Percentiles rank a stretch among this genome's conserved stretches.
Evolutionary conservation across 768 basidiomycete genomes (phyloP).

Genomic region (Boletus coccyginus): DNA sequence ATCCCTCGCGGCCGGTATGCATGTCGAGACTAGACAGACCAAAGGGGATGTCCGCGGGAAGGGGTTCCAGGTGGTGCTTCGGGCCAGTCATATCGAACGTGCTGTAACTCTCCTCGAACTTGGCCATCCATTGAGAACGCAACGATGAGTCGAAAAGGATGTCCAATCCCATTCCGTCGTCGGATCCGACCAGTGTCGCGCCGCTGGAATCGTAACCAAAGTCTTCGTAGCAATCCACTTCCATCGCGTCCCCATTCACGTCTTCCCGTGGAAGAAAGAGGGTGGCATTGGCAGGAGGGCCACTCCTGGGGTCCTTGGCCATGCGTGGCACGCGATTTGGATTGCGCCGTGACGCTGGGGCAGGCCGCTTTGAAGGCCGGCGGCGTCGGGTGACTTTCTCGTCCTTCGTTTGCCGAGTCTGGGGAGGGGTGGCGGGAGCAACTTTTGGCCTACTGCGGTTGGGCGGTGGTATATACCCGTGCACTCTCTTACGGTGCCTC

Average conservation of each 20-base stretch:
- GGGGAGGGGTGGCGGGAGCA: neutral
- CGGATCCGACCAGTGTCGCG: neutral
- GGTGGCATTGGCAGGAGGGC: neutral
- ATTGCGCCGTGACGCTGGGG: neutral
- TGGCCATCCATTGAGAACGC: constrained; percentile 10
- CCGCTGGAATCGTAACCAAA: neutral
- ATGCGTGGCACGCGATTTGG: neutral
- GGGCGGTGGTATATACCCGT: constrained; percentile 19
- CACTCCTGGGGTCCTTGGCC: neutral
- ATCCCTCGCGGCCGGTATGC: constrained; percentile 4
- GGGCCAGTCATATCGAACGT: neutral
- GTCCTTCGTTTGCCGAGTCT: neutral
- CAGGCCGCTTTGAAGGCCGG: neutral
- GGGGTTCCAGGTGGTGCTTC: neutral
- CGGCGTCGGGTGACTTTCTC: neutral
- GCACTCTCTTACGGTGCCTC: constrained; percentile 22
- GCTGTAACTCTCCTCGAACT: constrained; percentile 11
- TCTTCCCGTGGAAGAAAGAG: neutral
- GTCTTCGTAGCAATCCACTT: neutral
- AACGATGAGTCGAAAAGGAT: constrained; percentile 4
- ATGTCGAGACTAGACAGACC: neutral
- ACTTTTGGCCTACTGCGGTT: neutral
- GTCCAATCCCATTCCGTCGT: constrained; percentile 11
- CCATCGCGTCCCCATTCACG: neutral
- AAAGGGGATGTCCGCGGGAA: neutral